phyloP scores from a whole-genome alignment of 805 yeast species.

The Ogataea ramenticola region DNA sequence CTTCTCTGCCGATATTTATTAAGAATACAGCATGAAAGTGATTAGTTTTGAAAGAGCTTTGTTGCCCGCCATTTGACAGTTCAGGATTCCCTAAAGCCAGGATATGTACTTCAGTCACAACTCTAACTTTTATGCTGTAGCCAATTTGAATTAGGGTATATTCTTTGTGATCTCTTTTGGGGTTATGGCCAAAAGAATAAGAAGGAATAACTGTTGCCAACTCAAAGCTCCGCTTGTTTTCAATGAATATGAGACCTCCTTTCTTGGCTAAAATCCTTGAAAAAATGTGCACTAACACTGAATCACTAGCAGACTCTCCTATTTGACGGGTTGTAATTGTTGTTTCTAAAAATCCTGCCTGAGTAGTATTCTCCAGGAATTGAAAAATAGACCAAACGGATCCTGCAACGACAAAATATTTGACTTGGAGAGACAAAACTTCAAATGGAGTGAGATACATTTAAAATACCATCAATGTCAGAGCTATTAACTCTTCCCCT shows the following conservation, averaged over 20 bases:
- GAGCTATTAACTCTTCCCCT: constrained; percentile 28
- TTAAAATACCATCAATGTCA: constrained; percentile 37
- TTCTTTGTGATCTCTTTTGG: constrained; percentile 4
- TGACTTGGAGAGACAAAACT: constrained; percentile 28
- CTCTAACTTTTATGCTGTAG: constrained; percentile 33
- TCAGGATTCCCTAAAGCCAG: constrained; percentile 5
- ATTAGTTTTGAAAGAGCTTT: neutral
- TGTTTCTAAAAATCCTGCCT: constrained; percentile 16
- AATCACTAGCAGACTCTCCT: constrained; percentile 10
- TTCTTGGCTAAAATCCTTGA: constrained; percentile 19
- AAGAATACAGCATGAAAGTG: neutral
- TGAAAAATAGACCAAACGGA: constrained; percentile 38
- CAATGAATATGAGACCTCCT: neutral
- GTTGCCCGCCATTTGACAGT: neutral
- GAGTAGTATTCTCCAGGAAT: neutral
- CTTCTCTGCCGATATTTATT: neutral
- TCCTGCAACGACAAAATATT: constrained; percentile 35
- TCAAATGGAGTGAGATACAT: constrained; percentile 32
- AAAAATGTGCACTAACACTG: constrained; percentile 25
- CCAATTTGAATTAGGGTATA: too few relatives aligned
- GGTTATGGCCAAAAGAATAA: constrained; percentile 37
- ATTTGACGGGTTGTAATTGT: constrained; percentile 28
- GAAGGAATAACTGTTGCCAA: constrained; percentile 27
- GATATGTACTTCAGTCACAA: constrained; percentile 46
- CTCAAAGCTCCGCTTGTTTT: constrained; percentile 12